Conservation (phyloP, 2,329 filamentous ascomycete genomes). For the Ambrosiella xylebori region DNA sequence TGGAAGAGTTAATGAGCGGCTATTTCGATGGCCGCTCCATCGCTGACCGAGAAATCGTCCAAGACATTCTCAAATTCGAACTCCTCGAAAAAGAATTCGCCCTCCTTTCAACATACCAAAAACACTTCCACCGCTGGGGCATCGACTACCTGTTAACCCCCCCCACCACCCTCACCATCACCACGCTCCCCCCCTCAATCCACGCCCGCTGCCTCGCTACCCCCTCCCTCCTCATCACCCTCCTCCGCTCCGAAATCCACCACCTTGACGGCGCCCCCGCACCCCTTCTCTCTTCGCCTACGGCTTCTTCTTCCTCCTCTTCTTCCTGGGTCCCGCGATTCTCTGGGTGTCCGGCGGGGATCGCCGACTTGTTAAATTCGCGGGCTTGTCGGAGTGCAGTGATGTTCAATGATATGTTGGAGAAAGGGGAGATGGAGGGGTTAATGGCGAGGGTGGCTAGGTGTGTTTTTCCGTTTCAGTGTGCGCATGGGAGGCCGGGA, state of each 20-base stretch:
- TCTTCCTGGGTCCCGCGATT: constrained; percentile 42
- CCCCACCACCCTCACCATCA: constrained; percentile 28
- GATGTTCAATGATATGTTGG: constrained; percentile 67
- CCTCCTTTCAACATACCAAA: constrained; percentile 36
- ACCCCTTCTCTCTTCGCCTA: not conserved
- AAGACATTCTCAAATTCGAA: constrained; percentile 45
- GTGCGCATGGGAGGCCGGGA: constrained; percentile 59
- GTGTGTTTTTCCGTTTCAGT: constrained; percentile 64
- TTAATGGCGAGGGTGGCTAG: constrained; percentile 39
- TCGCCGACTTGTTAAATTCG: constrained; percentile 62
- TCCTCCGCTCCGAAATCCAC: constrained; percentile 64
- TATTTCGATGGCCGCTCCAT: constrained; percentile 25
- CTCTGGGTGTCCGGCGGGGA: constrained; percentile 52
- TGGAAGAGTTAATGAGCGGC: constrained; percentile 51
- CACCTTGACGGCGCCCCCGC: constrained; percentile 32
- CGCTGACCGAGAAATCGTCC: constrained; percentile 20
- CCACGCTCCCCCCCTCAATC: constrained; percentile 51
- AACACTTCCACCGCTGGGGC: constrained; percentile 57
- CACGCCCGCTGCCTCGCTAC: constrained; percentile 58
- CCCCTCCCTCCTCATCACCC: constrained; percentile 51
- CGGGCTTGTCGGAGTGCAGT: constrained; percentile 64
- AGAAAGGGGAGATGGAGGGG: constrained; percentile 35
- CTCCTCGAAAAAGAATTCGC: constrained; percentile 41
- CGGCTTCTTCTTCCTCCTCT: not conserved
- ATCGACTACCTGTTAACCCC: constrained; percentile 33